Percentiles rank a stretch among this genome's conserved stretches.
Evolutionary conservation across 2,329 filamentous ascomycete genomes (phyloP).

Genomic region (Lecanicillium sp.): DNA sequence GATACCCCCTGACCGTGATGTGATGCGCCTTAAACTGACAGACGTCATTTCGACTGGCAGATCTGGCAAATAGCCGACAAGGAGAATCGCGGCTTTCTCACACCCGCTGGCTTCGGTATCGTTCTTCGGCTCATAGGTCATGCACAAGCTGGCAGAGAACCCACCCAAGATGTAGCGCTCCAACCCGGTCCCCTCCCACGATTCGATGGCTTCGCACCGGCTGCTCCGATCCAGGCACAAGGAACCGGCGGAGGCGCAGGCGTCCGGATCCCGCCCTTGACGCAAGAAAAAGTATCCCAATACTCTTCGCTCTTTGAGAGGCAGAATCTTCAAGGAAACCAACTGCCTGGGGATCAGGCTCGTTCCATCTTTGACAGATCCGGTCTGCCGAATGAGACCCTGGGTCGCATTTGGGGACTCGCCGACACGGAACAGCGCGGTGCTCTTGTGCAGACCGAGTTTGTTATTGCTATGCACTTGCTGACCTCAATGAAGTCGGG

Average conservation of each 20-base stretch:
- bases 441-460: constrained; percentile 77
- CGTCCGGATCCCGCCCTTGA: constrained; percentile 81
- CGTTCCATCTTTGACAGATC: constrained; percentile 95
- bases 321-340: constrained; percentile 63
- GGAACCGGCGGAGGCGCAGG: constrained; percentile 48
- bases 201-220: constrained; percentile 66
- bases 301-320: constrained; percentile 88
- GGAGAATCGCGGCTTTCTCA: constrained; percentile 91
- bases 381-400: constrained; percentile 75
- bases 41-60: constrained; percentile 33
- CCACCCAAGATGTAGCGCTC: constrained; percentile 71
- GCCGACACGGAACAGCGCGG: constrained; percentile 91
- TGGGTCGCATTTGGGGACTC: constrained; percentile 94
- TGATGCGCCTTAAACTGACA: not conserved
- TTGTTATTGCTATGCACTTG: constrained; percentile 97
- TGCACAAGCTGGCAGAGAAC: constrained; percentile 80
- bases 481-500: constrained; percentile 86
- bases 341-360: constrained; percentile 77
- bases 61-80: constrained; percentile 99
- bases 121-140: constrained; percentile 92
- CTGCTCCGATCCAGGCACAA: constrained; percentile 46
- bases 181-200: constrained; percentile 83
- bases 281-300: constrained; percentile 80
- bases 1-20: constrained; percentile 6
- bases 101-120: constrained; percentile 85